These are phyloP conservation scores for Mycena capillaripes DNA, from an alignment of 768 basidiomycete species.

Conservation along the genomic window DNA sequence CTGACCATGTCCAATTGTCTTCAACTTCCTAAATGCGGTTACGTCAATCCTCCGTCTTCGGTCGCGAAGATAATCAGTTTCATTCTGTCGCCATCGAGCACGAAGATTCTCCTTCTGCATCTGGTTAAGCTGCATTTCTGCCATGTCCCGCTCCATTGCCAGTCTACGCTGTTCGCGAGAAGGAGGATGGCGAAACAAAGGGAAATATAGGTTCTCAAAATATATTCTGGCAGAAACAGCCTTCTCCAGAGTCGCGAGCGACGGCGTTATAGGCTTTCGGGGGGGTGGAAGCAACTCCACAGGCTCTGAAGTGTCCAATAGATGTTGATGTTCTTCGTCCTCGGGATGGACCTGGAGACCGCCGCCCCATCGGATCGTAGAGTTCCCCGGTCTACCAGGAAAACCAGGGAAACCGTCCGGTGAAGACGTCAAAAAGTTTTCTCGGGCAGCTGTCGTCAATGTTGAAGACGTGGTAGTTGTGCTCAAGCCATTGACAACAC, in stretches of 20 bases:
- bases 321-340: conserved; percentile 66
- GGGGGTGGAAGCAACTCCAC: conserved; percentile 54
- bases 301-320: conserved; percentile 48
- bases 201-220: conserved; percentile 94
- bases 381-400: conserved; percentile 68
- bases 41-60: conserved; percentile 85
- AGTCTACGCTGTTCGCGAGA: conserved; percentile 88
- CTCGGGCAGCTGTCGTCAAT: conserved; percentile 81
- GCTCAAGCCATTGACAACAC: conserved; percentile 86
- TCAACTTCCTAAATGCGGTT: conserved; percentile 88
- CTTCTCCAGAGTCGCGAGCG: conserved; percentile 92
- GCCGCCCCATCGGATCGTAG: conserved; percentile 72
- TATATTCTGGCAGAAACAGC: conserved; percentile 93
- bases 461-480: conserved; percentile 77
- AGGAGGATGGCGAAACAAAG: conserved; percentile 85
- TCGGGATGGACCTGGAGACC: conserved; percentile 78
- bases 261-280: conserved; percentile 80
- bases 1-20: conserved; percentile 94
- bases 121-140: conserved; percentile 76
- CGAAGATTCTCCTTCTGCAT: conserved; percentile 80
- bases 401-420: conserved; percentile 69
- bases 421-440: conserved; percentile 68
- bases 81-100: conserved; percentile 86
- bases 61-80: conserved; percentile 92
- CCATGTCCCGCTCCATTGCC: conserved; percentile 92